Conservation (phyloP, 2,329 filamentous ascomycete genomes). For the Coniochaeta sp. region DNA sequence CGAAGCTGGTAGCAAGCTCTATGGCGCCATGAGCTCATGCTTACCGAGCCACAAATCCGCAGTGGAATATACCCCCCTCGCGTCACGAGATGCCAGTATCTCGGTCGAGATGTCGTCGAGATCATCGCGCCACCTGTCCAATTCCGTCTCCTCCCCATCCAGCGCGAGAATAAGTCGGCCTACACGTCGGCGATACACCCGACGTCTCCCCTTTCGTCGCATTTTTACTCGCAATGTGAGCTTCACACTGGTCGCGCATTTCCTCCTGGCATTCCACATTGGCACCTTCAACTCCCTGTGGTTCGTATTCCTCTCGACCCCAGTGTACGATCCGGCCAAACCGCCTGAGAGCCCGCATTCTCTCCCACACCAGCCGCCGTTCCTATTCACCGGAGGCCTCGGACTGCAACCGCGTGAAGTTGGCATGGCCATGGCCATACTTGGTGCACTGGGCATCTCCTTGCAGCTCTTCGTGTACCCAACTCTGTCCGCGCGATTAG, state of each 20-base stretch:
- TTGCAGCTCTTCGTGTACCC: constrained; percentile 70
- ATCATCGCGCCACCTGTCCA: constrained; percentile 7
- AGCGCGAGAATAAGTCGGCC: not conserved
- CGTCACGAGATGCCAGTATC: constrained; percentile 19
- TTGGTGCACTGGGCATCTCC: constrained; percentile 67
- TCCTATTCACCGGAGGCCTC: constrained; percentile 66
- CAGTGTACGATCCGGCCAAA: constrained; percentile 41
- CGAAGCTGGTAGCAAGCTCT: constrained; percentile 29
- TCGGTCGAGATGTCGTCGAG: constrained; percentile 22
- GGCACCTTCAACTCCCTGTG: constrained; percentile 71
- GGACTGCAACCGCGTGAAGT: constrained; percentile 65
- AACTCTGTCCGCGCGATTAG: constrained; percentile 54
- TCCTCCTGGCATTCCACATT: constrained; percentile 64
- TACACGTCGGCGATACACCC: constrained; percentile 30
- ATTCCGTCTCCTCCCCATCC: constrained; percentile 2
- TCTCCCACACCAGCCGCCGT: constrained; percentile 35
- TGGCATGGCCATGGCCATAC: constrained; percentile 69
- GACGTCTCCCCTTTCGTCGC: constrained; percentile 40
- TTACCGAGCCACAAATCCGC: constrained; percentile 9
- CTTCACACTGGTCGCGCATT: constrained; percentile 54
- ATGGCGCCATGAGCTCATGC: constrained; percentile 16
- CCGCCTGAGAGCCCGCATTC: constrained; percentile 19
- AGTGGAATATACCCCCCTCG: constrained; percentile 25
- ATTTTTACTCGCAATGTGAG: constrained; percentile 49
- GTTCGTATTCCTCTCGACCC: constrained; percentile 70